Percentiles rank a stretch among this genome's conserved stretches.
Evolutionary conservation across 2,329 filamentous ascomycete genomes (phyloP).

Genomic region (Cladorrhinum sp.): DNA sequence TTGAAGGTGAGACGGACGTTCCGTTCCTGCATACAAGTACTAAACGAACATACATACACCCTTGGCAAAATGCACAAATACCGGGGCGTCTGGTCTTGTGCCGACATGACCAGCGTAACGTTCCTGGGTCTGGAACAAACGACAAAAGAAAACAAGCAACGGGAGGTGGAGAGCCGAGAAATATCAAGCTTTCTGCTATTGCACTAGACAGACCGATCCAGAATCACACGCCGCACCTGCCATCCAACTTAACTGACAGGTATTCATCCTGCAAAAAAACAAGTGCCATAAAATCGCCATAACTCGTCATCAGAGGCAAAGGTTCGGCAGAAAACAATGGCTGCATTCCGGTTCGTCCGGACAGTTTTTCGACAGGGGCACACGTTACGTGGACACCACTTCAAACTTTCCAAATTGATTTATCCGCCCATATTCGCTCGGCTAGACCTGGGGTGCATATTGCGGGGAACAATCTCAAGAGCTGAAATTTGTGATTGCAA

Average conservation of each 20-base stretch:
- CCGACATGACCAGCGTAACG: not conserved
- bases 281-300: not conserved
- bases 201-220: not conserved
- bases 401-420: not conserved
- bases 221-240: not conserved
- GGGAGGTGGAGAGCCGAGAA: not conserved
- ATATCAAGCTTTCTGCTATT: not conserved
- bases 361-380: not conserved
- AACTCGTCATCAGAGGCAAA: not conserved
- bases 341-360: not conserved
- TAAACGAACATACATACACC: not conserved
- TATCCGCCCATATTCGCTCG: not conserved
- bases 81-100: not conserved
- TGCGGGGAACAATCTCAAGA: not conserved
- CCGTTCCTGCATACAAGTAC: not conserved
- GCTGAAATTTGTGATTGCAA: not conserved
- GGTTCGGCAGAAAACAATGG: not conserved
- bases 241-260: too few relatives aligned
- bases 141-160: not conserved
- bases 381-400: not conserved
- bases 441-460: not conserved
- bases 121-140: not conserved
- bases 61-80: not conserved
- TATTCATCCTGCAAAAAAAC: too few relatives aligned
- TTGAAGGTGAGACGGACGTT: too few relatives aligned